Evolutionary conservation across 2,329 filamentous ascomycete species (phyloP).

Genomic region (Colletotrichum brevisporum): DNA sequence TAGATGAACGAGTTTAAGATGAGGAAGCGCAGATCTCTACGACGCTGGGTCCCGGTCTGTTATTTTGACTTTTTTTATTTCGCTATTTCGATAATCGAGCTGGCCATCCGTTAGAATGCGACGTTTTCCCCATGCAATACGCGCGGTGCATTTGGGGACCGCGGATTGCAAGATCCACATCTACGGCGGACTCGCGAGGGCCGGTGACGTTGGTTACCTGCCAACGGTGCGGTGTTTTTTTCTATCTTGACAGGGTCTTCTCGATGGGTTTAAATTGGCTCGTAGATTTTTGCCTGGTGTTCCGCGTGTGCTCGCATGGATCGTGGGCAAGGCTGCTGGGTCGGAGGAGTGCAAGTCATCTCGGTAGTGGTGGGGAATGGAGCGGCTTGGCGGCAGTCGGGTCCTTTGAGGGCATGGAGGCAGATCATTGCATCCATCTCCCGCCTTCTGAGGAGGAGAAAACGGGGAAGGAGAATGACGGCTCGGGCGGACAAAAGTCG

Average conservation of each 20-base stretch:
- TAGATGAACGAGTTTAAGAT: constrained; percentile 17
- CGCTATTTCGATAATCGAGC: not conserved
- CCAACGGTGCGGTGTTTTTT: constrained; percentile 11
- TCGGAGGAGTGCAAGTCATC: constrained; percentile 16
- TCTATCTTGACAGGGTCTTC: constrained; percentile 8
- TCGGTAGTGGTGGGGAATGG: constrained; percentile 32
- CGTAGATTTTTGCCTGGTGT: constrained; percentile 12
- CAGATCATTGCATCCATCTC: constrained; percentile 27
- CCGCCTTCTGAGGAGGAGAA: not conserved
- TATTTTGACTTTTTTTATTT: not conserved
- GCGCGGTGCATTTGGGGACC: constrained; percentile 1
- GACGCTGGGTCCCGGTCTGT: not conserved
- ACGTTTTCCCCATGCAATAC: constrained; percentile 7
- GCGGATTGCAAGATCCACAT: constrained; percentile 16
- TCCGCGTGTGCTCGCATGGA: constrained; percentile 32
- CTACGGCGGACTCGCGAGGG: constrained; percentile 2
- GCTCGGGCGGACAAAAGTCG: constrained; percentile 13
- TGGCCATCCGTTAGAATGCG: constrained; percentile 11
- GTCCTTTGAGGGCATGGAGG: constrained; percentile 3
- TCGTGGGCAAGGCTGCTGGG: constrained; percentile 20
- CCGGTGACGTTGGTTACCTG: constrained; percentile 17
- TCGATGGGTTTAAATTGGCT: constrained; percentile 13
- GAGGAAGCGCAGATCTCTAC: constrained; percentile 29
- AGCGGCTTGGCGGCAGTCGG: constrained; percentile 20
- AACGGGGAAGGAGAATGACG: not conserved